Evolutionary conservation across 2,329 filamentous ascomycete genomes (phyloP), one percentile per base, ranked within the genome.

Genomic region (Zymoseptoria brevis): DNA sequence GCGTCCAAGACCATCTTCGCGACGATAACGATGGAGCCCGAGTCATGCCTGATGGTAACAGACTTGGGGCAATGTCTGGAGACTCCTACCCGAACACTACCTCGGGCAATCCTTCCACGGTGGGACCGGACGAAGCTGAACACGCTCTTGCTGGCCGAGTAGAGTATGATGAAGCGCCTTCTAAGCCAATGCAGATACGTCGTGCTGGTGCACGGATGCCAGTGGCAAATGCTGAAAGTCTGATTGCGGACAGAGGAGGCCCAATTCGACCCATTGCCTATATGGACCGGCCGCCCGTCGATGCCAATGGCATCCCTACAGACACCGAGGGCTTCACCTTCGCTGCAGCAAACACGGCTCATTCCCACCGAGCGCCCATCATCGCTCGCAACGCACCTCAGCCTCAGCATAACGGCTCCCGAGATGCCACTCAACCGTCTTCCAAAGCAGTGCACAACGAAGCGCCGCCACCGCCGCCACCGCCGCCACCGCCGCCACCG

Each of bases 81-180:
- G 61, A 63, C 29, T 58, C 59, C 4, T 63, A 62, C 45, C 63
- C 63, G n/a, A 55, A 58, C 8, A 65, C 63, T n/a, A 63, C 59
- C 48, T 57, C 55, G 21, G 62, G 57, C 3, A 50, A 52, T 3
- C 65, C 58, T 19, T 58, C 65, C 19, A 58, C 54, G 11, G 51
- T 50, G 4, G 59, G 62, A 19, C 26, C 11, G 4, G 30, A 55
- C 11, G 59, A 56, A 2, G 24, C 35, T 41, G 35, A 41, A 16
- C 35, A 41, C 16, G 35, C 11, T 13, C 16, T 16, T 41, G 35
- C 35, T 41, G 35, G 16, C 16, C 11, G 35, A 16, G 35, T 16
- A 16, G 35, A n/a, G 13, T 13, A 41, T 41, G 11, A 5, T 5
- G 11, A 13, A 16, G 19, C 51, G 19, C 51, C 22, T 5, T 13